Evolutionary conservation across 1,139 yeast genomes (phyloP).

Genomic region (Kodamaea plutei): DNA sequence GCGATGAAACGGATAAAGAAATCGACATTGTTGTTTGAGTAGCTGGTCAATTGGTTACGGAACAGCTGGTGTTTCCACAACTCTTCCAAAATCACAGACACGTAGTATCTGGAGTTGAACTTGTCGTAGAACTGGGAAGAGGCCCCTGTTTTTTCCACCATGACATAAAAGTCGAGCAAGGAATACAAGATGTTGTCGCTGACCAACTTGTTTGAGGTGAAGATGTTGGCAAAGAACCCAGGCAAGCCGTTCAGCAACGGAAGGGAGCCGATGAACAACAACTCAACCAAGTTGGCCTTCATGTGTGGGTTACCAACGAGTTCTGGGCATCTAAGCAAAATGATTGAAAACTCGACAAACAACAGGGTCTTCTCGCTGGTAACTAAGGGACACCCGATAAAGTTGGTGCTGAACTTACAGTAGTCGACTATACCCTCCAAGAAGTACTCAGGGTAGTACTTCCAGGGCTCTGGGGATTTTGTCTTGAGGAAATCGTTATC

Average conservation of each 20-base stretch:
- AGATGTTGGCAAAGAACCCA: slow-evolving; percentile 69
- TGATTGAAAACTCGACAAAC: slow-evolving; percentile 71
- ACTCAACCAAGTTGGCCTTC: slow-evolving; percentile 78
- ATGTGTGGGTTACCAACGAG: slow-evolving; percentile 88
- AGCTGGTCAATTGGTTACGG: slow-evolving; percentile 62
- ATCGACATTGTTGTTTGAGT: slow-evolving; percentile 63
- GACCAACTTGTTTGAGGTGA: slow-evolving; percentile 61
- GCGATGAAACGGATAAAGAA: slow-evolving; percentile 92
- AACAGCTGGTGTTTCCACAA: slow-evolving; percentile 75
- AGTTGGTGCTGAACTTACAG: slow-evolving; percentile 61
- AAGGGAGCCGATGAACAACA: slow-evolving; percentile 71
- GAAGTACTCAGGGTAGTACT: slow-evolving; percentile 79
- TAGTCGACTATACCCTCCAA: slow-evolving; percentile 81
- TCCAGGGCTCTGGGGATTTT: slow-evolving; percentile 73
- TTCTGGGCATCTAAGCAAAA: slow-evolving; percentile 79
- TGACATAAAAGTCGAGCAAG: slow-evolving; percentile 83
- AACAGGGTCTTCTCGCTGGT: slow-evolving; percentile 48
- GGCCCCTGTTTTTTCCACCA: slow-evolving; percentile 94
- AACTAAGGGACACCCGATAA: slow-evolving; percentile 56
- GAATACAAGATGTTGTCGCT: slow-evolving; percentile 71
- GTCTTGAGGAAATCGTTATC: slow-evolving; percentile 64
- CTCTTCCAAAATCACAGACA: slow-evolving; percentile 76
- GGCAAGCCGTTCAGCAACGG: slow-evolving; percentile 53
- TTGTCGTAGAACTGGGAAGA: slow-evolving; percentile 95
- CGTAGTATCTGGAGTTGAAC: slow-evolving; percentile 84